Evolutionary conservation across 768 basidiomycete species (phyloP), one percentile per base, ranked within the genome.

Genomic region (Tricholoma flavovirens): DNA sequence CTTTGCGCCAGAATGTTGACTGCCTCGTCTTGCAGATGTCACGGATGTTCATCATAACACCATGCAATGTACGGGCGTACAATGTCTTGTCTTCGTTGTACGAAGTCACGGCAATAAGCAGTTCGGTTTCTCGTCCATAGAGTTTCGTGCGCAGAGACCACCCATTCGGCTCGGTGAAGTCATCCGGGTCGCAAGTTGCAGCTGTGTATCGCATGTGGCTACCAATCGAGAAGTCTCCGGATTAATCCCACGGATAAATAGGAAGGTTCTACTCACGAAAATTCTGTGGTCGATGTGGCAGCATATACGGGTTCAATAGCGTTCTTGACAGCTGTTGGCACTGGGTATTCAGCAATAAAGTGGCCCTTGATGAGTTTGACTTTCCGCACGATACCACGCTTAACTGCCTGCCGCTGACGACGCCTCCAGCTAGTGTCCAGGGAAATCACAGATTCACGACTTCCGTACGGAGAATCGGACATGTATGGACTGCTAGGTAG

Each of bases 21-120:
- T 89, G 88, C 70, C 94, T 94, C 46, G 92, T 94, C 74, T 88
- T 93, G 82, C 93, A 95, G 64, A 98, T 97, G 65, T 98, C 90
- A 59, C 95, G 89, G 60, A 98, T 95, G 72, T 98, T 98, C 59
- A 94, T 71, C 94, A 98, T 97, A 64, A 98, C 88, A 61, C 91
- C 91, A 66, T 98, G 95, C 30, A 98, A 78, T 0, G 96, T 98
- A 59, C 88, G 87, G 17, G 90, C 83, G 65, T 92, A 91, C 12
- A 93, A 82, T 9, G 83, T 86, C 76, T 93, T 93, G 80, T 93
- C 90, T 69, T 94, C 91, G 60, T 93, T 93, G 75, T 93, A 93
- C 8, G 87, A 91, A 8, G 93, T 96, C 60, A 98, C 90, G 12
- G 93, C 95, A 64, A 98, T 95, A 32, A 98, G 81, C 7, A 98